Percentiles rank a stretch among this genome's conserved stretches.
phyloP scores from a whole-genome alignment of 2,329 filamentous ascomycete genomes.

The Lecanicillium sp. region DNA sequence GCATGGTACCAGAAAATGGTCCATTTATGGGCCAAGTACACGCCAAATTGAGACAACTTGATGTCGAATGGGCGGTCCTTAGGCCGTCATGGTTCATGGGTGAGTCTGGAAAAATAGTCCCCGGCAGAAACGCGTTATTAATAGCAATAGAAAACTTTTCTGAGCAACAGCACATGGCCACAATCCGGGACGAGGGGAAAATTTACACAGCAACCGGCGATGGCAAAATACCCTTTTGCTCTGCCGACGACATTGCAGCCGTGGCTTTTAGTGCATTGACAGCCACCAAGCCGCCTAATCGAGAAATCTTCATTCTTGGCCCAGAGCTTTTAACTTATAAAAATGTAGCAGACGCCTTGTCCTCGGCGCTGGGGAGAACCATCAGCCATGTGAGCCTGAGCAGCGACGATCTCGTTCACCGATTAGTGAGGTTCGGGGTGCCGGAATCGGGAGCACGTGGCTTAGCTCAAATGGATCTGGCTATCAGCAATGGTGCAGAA shows the following conservation, averaged over 20 bases:
- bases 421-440: not conserved
- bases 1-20: not conserved
- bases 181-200: not conserved
- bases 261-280: conserved; percentile 1
- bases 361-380: not conserved
- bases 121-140: not conserved
- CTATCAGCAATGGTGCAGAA: conserved; percentile 3
- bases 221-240: conserved; percentile 1
- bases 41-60: not conserved
- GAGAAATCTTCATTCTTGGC: conserved; percentile 1
- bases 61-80: conserved; percentile 1
- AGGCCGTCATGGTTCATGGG: conserved; percentile 1
- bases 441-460: conserved; percentile 1
- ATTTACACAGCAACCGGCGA: conserved; percentile 1
- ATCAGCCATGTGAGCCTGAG: not conserved
- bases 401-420: not conserved
- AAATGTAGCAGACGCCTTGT: not conserved
- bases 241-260: conserved; percentile 1
- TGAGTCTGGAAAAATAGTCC: not conserved
- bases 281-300: not conserved
- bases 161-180: not conserved
- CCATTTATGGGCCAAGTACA: conserved; percentile 1
- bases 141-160: not conserved
- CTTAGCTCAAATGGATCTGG: conserved; percentile 1
- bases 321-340: conserved; percentile 1